Evolutionary conservation across 2,329 filamentous ascomycete genomes (phyloP).

Genomic region (Fusarium nanum): DNA sequence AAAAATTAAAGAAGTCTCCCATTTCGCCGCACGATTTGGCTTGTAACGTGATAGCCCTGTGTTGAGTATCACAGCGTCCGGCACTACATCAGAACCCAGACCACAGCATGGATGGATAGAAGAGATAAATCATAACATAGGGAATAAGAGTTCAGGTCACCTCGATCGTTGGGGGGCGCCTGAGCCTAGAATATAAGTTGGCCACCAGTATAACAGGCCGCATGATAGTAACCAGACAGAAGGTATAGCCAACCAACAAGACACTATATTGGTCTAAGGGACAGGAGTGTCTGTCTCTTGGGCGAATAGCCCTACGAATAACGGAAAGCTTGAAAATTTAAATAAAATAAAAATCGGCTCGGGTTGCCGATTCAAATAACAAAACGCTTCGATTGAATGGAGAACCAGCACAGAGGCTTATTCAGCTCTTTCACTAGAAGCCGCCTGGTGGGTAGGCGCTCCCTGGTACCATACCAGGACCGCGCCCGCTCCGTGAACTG

Average conservation of each 20-base stretch:
- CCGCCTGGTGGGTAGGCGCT: constrained; percentile 62
- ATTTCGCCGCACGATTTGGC: background rate
- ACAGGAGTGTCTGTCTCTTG: constrained; percentile 13
- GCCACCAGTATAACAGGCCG: background rate
- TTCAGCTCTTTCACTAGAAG: constrained; percentile 42
- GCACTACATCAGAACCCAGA: constrained; percentile 3
- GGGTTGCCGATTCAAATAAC: constrained; percentile 4
- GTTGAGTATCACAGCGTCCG: constrained; percentile 2
- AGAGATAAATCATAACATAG: constrained; percentile 9
- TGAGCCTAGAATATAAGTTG: constrained; percentile 10
- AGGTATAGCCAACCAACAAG: constrained; percentile 14
- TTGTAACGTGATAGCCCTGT: background rate
- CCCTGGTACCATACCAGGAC: constrained; percentile 62
- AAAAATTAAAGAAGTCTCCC: background rate
- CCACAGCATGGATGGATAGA: background rate
- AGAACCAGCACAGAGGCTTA: constrained; percentile 4
- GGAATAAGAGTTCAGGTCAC: constrained; percentile 15
- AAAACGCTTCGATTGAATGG: background rate
- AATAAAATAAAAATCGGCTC: constrained; percentile 3
- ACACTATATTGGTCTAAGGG: constrained; percentile 25
- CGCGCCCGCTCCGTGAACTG: constrained; percentile 51
- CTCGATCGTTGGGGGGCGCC: constrained; percentile 7
- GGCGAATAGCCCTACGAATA: constrained; percentile 15
- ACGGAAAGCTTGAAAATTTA: constrained; percentile 10
- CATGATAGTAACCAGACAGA: constrained; percentile 7